These are phyloP conservation scores for Cichorium intybus DNA, from an alignment of 140 eudicot species.

Conservation along the genomic window DNA sequence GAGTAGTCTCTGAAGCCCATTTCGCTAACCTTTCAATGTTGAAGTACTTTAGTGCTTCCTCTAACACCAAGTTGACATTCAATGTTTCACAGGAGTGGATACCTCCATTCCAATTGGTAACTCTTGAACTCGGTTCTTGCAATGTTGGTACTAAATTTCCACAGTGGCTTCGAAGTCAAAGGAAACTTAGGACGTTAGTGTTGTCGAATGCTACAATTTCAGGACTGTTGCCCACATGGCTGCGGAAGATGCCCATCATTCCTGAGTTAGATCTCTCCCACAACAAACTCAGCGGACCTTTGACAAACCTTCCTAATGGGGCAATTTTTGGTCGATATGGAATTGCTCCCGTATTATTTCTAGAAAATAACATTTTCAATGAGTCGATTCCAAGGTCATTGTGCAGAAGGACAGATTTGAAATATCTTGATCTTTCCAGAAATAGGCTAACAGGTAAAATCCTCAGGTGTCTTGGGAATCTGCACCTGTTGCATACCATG, in stretches of 20 bases:
- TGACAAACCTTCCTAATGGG: constrained; percentile 11
- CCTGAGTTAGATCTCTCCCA: neutral
- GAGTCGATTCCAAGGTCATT: constrained; percentile 4
- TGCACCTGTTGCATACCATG: neutral
- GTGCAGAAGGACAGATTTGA: neutral
- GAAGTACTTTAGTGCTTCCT: neutral
- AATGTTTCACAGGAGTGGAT: too few relatives aligned
- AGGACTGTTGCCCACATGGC: constrained; percentile 1
- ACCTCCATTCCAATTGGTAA: too few relatives aligned
- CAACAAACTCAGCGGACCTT: constrained; percentile 13
- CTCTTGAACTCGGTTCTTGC: neutral
- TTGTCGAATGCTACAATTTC: constrained; percentile 1
- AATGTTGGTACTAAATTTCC: constrained; percentile 11
- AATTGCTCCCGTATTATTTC: neutral
- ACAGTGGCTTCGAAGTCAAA: constrained; percentile 22
- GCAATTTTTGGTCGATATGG: neutral
- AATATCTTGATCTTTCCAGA: neutral
- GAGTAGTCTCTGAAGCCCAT: constrained; percentile 1
- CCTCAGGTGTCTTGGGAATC: neutral
- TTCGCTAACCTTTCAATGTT: neutral
- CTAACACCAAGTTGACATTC: too few relatives aligned
- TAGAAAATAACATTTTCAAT: constrained; percentile 1
- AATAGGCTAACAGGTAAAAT: neutral
- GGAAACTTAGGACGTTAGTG: neutral
- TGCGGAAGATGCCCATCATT: neutral